Percentiles rank a stretch among this genome's conserved stretches.
Evolutionary conservation across 768 basidiomycete species (phyloP).

Genomic region (Pleurotus platypus): DNA sequence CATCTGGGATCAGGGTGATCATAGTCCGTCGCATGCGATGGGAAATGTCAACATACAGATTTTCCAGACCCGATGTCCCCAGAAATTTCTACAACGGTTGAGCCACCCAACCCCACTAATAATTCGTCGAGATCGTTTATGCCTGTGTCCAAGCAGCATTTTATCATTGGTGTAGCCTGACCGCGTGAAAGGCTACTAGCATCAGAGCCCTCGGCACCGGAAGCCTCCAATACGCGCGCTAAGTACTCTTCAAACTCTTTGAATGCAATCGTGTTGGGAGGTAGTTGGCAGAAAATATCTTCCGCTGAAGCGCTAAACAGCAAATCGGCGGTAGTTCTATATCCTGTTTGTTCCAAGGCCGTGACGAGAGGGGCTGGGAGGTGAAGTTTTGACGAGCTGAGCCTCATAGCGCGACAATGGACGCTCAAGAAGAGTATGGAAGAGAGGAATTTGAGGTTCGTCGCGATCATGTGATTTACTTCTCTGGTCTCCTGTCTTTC

Average conservation of each 20-base stretch:
- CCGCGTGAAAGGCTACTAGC: slow-evolving; percentile 25
- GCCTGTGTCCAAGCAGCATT: slow-evolving; percentile 29
- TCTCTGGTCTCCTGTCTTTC: no score
- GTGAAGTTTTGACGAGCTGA: slow-evolving; percentile 30
- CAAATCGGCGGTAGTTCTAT: slow-evolving; percentile 56
- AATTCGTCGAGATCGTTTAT: slow-evolving; percentile 49
- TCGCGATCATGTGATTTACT: no score
- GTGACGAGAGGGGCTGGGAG: slow-evolving; percentile 43
- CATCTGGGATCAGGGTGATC: slow-evolving; percentile 33
- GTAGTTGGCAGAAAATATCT: slow-evolving; percentile 49
- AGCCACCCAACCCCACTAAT: slow-evolving; percentile 44
- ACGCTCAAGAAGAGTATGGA: no score
- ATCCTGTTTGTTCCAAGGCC: slow-evolving; percentile 42
- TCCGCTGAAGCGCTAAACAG: slow-evolving; percentile 44
- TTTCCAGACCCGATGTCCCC: slow-evolving; percentile 66
- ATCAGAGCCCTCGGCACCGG: slow-evolving; percentile 40
- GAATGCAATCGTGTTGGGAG: slow-evolving; percentile 44
- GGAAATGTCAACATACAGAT: slow-evolving; percentile 42
- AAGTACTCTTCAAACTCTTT: slow-evolving; percentile 43
- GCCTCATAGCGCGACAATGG: slow-evolving; percentile 30
- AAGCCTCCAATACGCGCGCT: slow-evolving; percentile 32
- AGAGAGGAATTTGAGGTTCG: no score
- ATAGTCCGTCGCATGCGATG: background rate
- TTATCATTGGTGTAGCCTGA: slow-evolving; percentile 12
- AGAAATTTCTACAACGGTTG: slow-evolving; percentile 63